phyloP scores from a whole-genome alignment of 306 rosid species.

The Dalbergia cultrata region DNA sequence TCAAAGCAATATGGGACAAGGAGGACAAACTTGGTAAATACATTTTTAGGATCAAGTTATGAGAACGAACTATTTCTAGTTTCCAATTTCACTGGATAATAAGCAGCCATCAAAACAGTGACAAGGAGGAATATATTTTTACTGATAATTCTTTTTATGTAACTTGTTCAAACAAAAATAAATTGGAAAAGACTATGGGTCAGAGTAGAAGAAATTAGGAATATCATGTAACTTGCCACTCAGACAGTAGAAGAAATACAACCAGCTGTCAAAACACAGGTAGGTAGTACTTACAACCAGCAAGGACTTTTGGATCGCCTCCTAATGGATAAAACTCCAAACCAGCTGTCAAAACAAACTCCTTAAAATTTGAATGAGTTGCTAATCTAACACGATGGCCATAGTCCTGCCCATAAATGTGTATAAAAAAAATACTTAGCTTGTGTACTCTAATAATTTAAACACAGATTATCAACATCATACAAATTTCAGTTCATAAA shows the following conservation, averaged over 20 bases:
- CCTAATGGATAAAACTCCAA: constrained; percentile 97
- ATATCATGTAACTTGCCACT: constrained; percentile 19
- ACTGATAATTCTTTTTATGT: neutral
- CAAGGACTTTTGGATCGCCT: constrained; percentile 98
- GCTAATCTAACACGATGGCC: constrained; percentile 99
- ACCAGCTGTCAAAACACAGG: constrained; percentile 18
- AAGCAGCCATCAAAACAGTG: neutral
- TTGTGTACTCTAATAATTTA: neutral
- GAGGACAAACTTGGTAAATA: neutral
- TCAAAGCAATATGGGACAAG: neutral
- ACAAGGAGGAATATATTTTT: neutral
- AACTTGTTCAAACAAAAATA: constrained; percentile 25
- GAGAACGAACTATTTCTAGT: neutral
- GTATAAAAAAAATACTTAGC: constrained; percentile 14
- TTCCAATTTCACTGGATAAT: constrained; percentile 11
- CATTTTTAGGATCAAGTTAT: neutral
- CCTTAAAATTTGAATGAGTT: constrained; percentile 97
- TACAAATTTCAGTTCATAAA: neutral
- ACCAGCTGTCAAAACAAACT: constrained; percentile 98
- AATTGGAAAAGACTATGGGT: constrained; percentile 14
- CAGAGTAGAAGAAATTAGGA: constrained; percentile 24
- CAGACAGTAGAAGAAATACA: constrained; percentile 37
- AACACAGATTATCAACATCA: constrained; percentile 14
- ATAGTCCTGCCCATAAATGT: constrained; percentile 78
- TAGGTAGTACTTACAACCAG: constrained; percentile 89